Evolutionary conservation across 805 yeast species (phyloP), one percentile per base, ranked within the genome.

Genomic region (Candida sanyiensis): DNA sequence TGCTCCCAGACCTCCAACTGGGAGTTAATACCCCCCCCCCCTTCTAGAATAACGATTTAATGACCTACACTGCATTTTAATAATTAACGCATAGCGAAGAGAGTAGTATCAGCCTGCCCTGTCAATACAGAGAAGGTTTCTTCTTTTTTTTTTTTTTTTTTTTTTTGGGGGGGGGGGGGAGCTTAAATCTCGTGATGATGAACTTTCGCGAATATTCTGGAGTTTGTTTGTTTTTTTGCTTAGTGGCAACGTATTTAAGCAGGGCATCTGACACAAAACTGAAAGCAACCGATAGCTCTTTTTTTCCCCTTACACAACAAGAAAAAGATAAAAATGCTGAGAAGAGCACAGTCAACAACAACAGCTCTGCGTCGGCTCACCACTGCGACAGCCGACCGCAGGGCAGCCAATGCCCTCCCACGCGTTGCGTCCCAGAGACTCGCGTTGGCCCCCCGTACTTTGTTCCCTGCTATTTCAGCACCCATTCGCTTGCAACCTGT

Each of bases 171-270:
- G 13, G 19, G 11, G 21, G 6, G 6, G 5, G 1, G 23, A 15
- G 6, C 12, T 15, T 16, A 34, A 20, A n/a, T 27, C 37, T 26
- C 31, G 32, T 26, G 30, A 37, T n/a, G n/a, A 7, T 5, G 28
- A 13, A 20, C 6, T 18, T 21, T 43, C 36, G 35, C 29, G 40
- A 38, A 28, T 13, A 11, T 35, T 39, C 43, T 33, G 31, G 46
- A 43, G n/a, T n/a, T n/a, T n/a, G n/a, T n/a, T n/a, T n/a, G n/a
- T n/a, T 17, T 28, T 37, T 26, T 31, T 23, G 17, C 5, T 33
- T 20, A 10, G 21, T 13, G 18, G 18, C 11, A 18, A 27, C 26
- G 22, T 30, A 35, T 21, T 17, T n/a, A 40, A 24, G 28, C 17
- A 32, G 24, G 11, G 26, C 15, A 21, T 24, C 25, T 35, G 42